phyloP scores from a whole-genome alignment of 1,284 basidiomycete genomes.

The Thecaphora frezii region DNA sequence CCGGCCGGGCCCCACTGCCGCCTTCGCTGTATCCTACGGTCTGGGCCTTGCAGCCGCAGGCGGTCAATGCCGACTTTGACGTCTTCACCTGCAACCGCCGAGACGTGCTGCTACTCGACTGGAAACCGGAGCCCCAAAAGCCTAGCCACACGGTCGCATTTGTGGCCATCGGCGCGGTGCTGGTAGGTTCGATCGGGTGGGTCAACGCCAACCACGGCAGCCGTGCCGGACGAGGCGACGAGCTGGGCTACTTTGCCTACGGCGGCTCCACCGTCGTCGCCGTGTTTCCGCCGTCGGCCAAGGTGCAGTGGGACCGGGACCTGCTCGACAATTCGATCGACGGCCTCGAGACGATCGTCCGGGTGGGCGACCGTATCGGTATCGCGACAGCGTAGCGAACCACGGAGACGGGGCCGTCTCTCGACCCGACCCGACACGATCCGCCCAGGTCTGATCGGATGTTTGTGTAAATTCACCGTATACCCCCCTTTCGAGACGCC shows the following conservation, averaged over 20 bases:
- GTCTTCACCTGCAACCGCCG: slow-evolving; percentile 49
- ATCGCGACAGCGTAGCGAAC: slow-evolving; percentile 15
- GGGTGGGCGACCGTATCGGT: slow-evolving; percentile 62
- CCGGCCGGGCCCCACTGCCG: too few species aligned
- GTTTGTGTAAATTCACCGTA: too few species aligned
- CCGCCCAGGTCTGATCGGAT: too few species aligned
- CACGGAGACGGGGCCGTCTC: too few species aligned
- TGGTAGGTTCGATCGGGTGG: slow-evolving; percentile 70
- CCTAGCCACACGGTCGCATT: slow-evolving; percentile 22
- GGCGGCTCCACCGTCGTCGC: slow-evolving; percentile 47
- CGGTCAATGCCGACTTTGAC: slow-evolving; percentile 49
- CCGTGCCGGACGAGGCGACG: slow-evolving; percentile 75
- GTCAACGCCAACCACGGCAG: slow-evolving; percentile 77
- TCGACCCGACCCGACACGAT: too few species aligned
- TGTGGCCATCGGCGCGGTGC: slow-evolving; percentile 62
- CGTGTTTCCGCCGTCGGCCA: slow-evolving; percentile 34
- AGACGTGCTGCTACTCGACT: slow-evolving; percentile 37
- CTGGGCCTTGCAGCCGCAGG: slow-evolving; percentile 48
- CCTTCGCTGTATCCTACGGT: too few species aligned
- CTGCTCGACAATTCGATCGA: slow-evolving; percentile 71
- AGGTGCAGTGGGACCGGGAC: slow-evolving; percentile 86
- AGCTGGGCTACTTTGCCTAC: slow-evolving; percentile 69
- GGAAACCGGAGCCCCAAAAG: slow-evolving; percentile 24
- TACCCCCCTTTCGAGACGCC: too few species aligned
- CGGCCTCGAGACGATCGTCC: slow-evolving; percentile 73